Conservation (phyloP, 2,329 filamentous ascomycete species). For the Fusarium mangiferae region DNA sequence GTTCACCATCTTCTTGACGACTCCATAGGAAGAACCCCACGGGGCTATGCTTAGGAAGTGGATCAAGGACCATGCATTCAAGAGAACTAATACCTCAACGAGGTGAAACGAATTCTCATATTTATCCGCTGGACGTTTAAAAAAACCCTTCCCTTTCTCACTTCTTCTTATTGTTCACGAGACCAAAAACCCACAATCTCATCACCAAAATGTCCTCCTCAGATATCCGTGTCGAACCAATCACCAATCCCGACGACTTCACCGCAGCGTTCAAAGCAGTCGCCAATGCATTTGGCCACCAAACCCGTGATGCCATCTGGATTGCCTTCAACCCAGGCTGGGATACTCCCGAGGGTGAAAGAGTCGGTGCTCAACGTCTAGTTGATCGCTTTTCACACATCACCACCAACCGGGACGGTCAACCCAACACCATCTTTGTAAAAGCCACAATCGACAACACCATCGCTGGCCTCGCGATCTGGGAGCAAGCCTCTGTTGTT, state of each 20-base stretch:
- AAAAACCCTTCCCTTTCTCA: background rate
- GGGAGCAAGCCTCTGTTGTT: constrained; percentile 62
- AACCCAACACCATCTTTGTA: constrained; percentile 62
- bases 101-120: background rate
- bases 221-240: constrained; percentile 41
- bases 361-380: constrained; percentile 50
- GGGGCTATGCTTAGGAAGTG: constrained; percentile 12
- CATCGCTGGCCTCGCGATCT: constrained; percentile 65
- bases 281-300: constrained; percentile 58
- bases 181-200: rapidly evolving
- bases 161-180: background rate
- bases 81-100: constrained; percentile 22
- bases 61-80: constrained; percentile 25
- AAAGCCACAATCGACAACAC: constrained; percentile 59
- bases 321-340: constrained; percentile 63
- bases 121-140: background rate
- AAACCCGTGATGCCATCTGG: constrained; percentile 63
- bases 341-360: constrained; percentile 60
- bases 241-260: constrained; percentile 45
- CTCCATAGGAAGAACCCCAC: constrained; percentile 3
- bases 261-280: constrained; percentile 39
- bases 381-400: constrained; percentile 53
- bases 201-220: background rate
- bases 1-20: background rate
- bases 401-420: constrained; percentile 55